phyloP scores from a whole-genome alignment of 495 filamentous ascomycete genomes.

The Hypoxylon perforatum region DNA sequence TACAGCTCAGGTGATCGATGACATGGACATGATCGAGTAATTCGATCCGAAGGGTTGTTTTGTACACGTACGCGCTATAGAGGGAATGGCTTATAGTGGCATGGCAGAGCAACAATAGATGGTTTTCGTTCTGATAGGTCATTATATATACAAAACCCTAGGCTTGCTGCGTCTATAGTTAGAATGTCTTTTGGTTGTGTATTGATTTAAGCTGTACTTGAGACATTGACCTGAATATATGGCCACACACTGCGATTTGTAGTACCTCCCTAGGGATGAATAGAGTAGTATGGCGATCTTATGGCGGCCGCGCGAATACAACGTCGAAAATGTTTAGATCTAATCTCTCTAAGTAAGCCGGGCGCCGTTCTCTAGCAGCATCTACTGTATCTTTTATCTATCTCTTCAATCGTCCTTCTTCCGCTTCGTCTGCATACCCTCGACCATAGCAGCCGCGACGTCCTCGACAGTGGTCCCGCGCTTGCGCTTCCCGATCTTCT shows the following conservation, averaged over 20 bases:
- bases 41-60: background rate
- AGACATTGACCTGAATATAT: no score
- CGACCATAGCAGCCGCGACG: conserved; percentile 54
- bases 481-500: conserved; percentile 65
- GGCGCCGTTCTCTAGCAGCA: background rate
- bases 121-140: background rate
- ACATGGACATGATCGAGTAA: conserved; percentile 57
- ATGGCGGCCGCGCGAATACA: no score
- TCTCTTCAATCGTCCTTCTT: conserved; percentile 51
- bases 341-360: background rate
- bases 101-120: conserved; percentile 7
- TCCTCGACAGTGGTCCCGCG: conserved; percentile 60
- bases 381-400: background rate
- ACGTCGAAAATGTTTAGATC: no score
- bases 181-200: no score
- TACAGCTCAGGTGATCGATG: conserved; percentile 38
- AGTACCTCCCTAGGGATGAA: no score
- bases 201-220: no score
- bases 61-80: background rate
- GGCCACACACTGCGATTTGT: no score
- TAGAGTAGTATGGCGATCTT: no score
- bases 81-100: conserved; percentile 3
- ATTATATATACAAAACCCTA: background rate
- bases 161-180: no score
- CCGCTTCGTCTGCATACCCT: conserved; percentile 57